phyloP scores from a whole-genome alignment of 768 basidiomycete species.

The Rhizopogon sp. region DNA sequence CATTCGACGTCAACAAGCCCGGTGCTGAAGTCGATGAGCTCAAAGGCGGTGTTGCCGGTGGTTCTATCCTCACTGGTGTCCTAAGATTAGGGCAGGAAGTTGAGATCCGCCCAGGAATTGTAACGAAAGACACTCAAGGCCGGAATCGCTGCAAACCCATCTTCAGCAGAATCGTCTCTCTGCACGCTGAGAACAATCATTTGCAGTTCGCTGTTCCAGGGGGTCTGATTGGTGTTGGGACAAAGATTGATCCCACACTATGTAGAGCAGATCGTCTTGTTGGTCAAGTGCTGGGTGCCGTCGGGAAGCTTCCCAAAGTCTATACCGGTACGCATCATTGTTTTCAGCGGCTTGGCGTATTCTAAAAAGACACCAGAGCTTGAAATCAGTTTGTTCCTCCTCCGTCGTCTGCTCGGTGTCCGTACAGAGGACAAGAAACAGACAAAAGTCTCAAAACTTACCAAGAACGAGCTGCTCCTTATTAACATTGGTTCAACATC shows the following conservation, averaged over 20 bases:
- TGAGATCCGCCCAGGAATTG: conserved; percentile 95
- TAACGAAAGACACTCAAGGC: conserved; percentile 90
- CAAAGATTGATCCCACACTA: conserved; percentile 91
- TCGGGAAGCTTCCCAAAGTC: conserved; percentile 90
- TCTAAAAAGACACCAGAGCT: conserved; percentile 48
- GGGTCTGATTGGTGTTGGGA: conserved; percentile 97
- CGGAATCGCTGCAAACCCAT: conserved; percentile 91
- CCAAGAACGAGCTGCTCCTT: conserved; percentile 86
- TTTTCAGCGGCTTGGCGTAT: background rate
- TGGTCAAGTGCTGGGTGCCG: conserved; percentile 92
- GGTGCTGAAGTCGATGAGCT: conserved; percentile 95
- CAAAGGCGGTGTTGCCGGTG: conserved; percentile 97
- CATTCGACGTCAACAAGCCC: conserved; percentile 99
- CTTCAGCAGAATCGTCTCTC: conserved; percentile 83
- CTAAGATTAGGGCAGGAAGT: conserved; percentile 89
- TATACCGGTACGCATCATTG: conserved; percentile 61
- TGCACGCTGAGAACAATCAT: conserved; percentile 94
- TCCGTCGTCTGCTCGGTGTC: conserved; percentile 94
- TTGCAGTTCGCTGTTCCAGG: conserved; percentile 95
- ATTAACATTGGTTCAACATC: conserved; percentile 99
- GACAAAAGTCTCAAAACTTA: conserved; percentile 89
- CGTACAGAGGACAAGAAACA: conserved; percentile 99
- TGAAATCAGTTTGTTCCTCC: conserved; percentile 90
- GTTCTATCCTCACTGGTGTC: conserved; percentile 90
- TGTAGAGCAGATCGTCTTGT: conserved; percentile 96